These are phyloP conservation scores for Xerocomellus amylosporus DNA, from an alignment of 768 basidiomycete species.

Conservation along the genomic window DNA sequence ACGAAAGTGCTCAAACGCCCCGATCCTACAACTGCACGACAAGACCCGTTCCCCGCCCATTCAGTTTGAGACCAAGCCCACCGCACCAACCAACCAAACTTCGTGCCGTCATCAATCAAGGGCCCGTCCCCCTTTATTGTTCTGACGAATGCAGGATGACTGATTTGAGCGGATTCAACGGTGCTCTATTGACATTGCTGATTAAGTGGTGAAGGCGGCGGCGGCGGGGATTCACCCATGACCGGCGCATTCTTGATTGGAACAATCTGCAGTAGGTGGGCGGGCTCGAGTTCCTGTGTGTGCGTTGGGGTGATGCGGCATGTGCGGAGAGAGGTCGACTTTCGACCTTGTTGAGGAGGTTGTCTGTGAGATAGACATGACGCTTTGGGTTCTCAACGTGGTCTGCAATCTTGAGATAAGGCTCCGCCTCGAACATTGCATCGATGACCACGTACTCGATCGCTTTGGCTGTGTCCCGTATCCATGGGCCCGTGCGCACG, in stretches of 20 bases:
- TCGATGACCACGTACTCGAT: slow-evolving; percentile 88
- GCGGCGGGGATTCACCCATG: no score
- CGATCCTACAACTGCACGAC: slow-evolving; percentile 20
- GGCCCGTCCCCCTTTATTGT: slow-evolving; percentile 77
- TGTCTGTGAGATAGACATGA: slow-evolving; percentile 66
- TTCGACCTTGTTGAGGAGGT: slow-evolving; percentile 62
- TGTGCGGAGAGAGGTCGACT: slow-evolving; percentile 28
- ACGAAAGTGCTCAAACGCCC: slow-evolving; percentile 52
- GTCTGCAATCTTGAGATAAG: slow-evolving; percentile 56
- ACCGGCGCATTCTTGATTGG: no score
- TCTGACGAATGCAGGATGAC: slow-evolving; percentile 69
- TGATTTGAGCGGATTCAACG: slow-evolving; percentile 48
- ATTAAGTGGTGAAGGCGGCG: no score
- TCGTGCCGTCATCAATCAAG: slow-evolving; percentile 74
- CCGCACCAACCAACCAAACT: slow-evolving; percentile 46
- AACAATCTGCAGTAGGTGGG: slow-evolving; percentile 22
- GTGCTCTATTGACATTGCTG: slow-evolving; percentile 24
- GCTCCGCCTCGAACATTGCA: slow-evolving; percentile 67
- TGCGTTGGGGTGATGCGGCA: not conserved
- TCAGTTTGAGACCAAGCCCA: slow-evolving; percentile 22
- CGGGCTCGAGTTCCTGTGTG: slow-evolving; percentile 52
- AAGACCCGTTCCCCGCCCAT: slow-evolving; percentile 12
- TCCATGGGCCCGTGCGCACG: not conserved
- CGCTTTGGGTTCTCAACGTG: slow-evolving; percentile 54
- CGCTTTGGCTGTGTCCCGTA: slow-evolving; percentile 50